Percentiles rank a stretch among this genome's conserved stretches.
These are phyloP conservation scores for Apiospora saccharicola DNA, from an alignment of 2,329 filamentous ascomycete genomes.

Conservation along the genomic window DNA sequence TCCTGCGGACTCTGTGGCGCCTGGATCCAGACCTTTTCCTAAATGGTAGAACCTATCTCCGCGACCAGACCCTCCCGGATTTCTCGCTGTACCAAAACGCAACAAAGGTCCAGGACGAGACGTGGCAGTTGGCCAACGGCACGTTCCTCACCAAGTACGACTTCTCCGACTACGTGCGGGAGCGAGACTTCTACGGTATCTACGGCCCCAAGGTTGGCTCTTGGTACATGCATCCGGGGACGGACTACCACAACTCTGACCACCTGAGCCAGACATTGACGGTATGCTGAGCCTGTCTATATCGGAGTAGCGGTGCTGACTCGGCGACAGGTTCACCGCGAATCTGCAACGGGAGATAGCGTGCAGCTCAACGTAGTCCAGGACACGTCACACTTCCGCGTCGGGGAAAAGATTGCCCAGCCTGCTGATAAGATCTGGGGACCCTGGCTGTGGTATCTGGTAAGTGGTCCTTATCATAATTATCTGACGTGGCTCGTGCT, in stretches of 20 bases:
- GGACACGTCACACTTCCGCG: slow-evolving; percentile 54
- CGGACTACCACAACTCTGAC: slow-evolving; percentile 60
- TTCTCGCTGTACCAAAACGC: slow-evolving; percentile 50
- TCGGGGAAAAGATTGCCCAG: slow-evolving; percentile 44
- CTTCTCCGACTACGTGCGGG: slow-evolving; percentile 44
- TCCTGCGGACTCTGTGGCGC: slow-evolving; percentile 58
- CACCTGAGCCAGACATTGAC: slow-evolving; percentile 61
- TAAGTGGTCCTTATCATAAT: not conserved
- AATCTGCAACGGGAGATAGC: slow-evolving; percentile 56
- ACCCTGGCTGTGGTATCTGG: slow-evolving; percentile 52
- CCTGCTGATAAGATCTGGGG: slow-evolving; percentile 51
- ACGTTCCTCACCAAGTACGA: slow-evolving; percentile 61
- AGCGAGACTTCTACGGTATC: slow-evolving; percentile 54
- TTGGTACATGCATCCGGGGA: slow-evolving; percentile 59
- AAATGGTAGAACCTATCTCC: slow-evolving; percentile 52
- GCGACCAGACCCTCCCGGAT: slow-evolving; percentile 52
- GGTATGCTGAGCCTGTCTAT: slow-evolving; percentile 29
- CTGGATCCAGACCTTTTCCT: slow-evolving; percentile 57
- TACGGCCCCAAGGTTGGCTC: slow-evolving; percentile 58
- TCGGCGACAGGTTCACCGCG: slow-evolving; percentile 50
- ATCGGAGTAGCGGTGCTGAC: not conserved
- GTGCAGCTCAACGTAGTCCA: slow-evolving; percentile 63
- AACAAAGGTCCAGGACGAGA: slow-evolving; percentile 62
- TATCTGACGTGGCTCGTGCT: not conserved
- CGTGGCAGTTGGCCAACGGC: slow-evolving; percentile 56